A percentile compares a stretch with the other conserved stretches of the same genome.
These are phyloP conservation scores for Aspergillus pseudonomiae DNA, from an alignment of 2,329 filamentous ascomycete genomes.

Conservation along the genomic window DNA sequence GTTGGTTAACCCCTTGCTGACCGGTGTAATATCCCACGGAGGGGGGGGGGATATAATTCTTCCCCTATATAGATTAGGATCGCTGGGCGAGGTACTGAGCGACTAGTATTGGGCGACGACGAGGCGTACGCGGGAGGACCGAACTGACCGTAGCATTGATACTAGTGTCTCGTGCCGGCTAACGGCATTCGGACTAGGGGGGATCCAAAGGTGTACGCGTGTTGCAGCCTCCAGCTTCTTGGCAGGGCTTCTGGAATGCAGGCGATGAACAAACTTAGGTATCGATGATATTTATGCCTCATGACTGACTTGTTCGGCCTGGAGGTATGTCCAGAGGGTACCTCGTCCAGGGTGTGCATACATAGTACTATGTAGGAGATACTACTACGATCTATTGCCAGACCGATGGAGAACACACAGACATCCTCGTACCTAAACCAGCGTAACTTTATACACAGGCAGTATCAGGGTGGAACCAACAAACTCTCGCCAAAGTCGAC, in stretches of 20 bases:
- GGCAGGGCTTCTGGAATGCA: conserved; percentile 11
- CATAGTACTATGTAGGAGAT: neutral
- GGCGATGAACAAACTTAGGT: neutral
- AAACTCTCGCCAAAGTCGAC: neutral
- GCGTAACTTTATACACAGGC: neutral
- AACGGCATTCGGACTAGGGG: neutral
- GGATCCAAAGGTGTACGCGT: conserved; percentile 1
- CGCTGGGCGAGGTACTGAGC: neutral
- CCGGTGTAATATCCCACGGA: neutral
- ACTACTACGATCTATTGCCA: neutral
- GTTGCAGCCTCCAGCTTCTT: conserved; percentile 6
- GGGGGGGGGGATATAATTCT: neutral
- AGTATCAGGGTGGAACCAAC: neutral
- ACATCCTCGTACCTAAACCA: neutral
- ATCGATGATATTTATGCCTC: neutral
- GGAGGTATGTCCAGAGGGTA: neutral
- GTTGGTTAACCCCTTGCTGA: neutral
- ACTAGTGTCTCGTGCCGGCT: neutral
- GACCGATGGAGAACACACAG: neutral
- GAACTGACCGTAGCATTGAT: conserved; percentile 2
- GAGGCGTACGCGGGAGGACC: neutral
- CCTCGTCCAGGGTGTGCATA: neutral
- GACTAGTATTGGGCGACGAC: neutral
- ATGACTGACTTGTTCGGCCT: neutral
- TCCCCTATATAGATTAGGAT: neutral